Conservation (phyloP, 2,329 filamentous ascomycete species). For the Scedosporium minutisporum region DNA sequence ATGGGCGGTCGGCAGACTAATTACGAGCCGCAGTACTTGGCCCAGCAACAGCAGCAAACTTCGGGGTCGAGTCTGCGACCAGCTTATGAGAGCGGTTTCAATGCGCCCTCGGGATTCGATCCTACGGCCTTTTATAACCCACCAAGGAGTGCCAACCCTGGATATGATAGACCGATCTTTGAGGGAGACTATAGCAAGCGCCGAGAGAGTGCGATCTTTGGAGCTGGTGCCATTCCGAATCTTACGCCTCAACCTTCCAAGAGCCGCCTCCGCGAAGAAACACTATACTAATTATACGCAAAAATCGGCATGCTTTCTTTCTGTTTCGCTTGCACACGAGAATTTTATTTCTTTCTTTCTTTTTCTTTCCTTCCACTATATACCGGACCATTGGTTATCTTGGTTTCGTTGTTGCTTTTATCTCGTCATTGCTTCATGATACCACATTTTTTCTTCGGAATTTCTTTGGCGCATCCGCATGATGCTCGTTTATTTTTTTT, state of each 20-base stretch:
- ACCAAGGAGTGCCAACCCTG: slow-evolving; percentile 13
- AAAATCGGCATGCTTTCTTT: slow-evolving; percentile 1
- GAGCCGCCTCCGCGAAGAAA: slow-evolving; percentile 45
- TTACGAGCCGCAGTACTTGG: slow-evolving; percentile 35
- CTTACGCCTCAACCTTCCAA: slow-evolving; percentile 31
- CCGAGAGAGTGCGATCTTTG: slow-evolving; percentile 53
- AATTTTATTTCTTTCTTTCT: slow-evolving; percentile 9
- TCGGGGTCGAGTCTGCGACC: slow-evolving; percentile 21
- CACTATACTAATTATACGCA: slow-evolving; percentile 21
- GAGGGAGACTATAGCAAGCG: slow-evolving; percentile 18
- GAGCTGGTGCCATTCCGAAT: slow-evolving; percentile 28
- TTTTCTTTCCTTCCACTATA: neutral
- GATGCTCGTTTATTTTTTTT: too few relatives aligned
- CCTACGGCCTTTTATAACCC: slow-evolving; percentile 12
- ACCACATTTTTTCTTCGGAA: too few relatives aligned
- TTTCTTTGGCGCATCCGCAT: too few relatives aligned
- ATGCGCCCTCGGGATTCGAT: slow-evolving; percentile 11
- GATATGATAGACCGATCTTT: slow-evolving; percentile 14
- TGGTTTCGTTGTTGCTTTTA: too few relatives aligned
- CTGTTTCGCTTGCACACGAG: slow-evolving; percentile 7
- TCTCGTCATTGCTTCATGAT: too few relatives aligned
- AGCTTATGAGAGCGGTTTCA: slow-evolving; percentile 33
- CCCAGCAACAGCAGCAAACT: slow-evolving; percentile 26
- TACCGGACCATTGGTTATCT: too few relatives aligned
- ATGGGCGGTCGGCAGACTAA: slow-evolving; percentile 15